Percentiles rank a stretch among this genome's conserved stretches.
Conservation (phyloP, 768 basidiomycete genomes). For the Panaeolus cyanescens region DNA sequence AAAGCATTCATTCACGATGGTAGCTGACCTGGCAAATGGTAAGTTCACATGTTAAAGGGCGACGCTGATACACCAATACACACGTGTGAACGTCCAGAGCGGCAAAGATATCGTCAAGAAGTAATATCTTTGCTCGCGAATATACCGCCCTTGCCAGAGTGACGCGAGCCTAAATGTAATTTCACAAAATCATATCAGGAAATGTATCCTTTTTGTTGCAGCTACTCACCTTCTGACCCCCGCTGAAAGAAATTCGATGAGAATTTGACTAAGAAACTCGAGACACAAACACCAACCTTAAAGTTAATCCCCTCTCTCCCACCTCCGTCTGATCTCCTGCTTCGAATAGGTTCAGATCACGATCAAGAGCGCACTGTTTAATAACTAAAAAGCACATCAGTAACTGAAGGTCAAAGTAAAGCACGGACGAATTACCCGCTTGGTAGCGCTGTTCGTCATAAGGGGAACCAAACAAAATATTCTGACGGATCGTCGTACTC, state of each 20-base stretch:
- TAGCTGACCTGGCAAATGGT: conserved; percentile 61
- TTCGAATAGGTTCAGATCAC: conserved; percentile 64
- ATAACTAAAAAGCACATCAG: conserved; percentile 39
- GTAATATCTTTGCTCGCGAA: conserved; percentile 52
- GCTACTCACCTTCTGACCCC: conserved; percentile 35
- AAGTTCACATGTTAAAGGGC: neutral
- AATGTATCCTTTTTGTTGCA: neutral
- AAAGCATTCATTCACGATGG: conserved; percentile 78
- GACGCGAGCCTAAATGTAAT: conserved; percentile 38
- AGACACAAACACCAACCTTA: conserved; percentile 22
- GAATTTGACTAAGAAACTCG: neutral
- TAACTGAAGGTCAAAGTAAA: neutral
- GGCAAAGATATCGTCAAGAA: conserved; percentile 74
- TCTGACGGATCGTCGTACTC: conserved; percentile 1
- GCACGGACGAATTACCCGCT: conserved; percentile 31
- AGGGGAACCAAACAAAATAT: conserved; percentile 3
- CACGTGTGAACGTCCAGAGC: conserved; percentile 46
- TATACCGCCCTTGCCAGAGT: conserved; percentile 44
- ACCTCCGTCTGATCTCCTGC: conserved; percentile 63
- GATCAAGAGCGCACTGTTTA: conserved; percentile 72
- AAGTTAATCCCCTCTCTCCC: conserved; percentile 63
- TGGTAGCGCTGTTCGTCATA: conserved; percentile 64
- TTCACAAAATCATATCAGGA: neutral
- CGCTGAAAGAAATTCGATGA: conserved; percentile 16
- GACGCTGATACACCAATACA: neutral